Evolutionary conservation across 116 monocot species (phyloP).

Genomic region (Posidonia oceanica): DNA sequence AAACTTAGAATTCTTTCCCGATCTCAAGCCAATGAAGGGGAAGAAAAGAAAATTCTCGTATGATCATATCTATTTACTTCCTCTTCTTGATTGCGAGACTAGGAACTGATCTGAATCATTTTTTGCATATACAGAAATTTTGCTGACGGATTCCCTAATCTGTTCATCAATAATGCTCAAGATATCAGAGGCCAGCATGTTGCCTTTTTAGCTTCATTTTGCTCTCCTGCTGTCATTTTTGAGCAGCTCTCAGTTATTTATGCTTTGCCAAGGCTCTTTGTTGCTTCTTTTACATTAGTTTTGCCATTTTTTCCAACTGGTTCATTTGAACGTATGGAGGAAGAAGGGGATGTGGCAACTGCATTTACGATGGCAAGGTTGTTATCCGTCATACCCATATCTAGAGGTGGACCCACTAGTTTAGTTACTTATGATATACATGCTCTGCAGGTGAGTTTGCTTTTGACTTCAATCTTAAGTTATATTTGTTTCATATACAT

Average conservation of each 20-base stretch:
- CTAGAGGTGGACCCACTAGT: slow-evolving; percentile 87
- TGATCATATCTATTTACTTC: neutral
- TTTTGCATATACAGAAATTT: slow-evolving; percentile 42
- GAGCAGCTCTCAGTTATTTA: slow-evolving; percentile 88
- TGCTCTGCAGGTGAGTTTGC: slow-evolving; percentile 65
- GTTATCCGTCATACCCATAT: slow-evolving; percentile 80
- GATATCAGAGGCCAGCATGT: slow-evolving; percentile 94
- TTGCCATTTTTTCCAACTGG: slow-evolving; percentile 96
- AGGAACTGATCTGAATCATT: neutral
- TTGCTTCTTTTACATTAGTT: slow-evolving; percentile 86
- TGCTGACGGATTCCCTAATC: slow-evolving; percentile 90
- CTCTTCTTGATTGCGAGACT: neutral
- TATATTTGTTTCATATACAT: no score
- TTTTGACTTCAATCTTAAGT: neutral
- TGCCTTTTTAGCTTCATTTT: slow-evolving; percentile 93
- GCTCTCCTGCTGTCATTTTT: slow-evolving; percentile 81
- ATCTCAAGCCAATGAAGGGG: no score
- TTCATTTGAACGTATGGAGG: slow-evolving; percentile 92
- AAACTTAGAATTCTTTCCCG: no score
- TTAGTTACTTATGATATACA: slow-evolving; percentile 94
- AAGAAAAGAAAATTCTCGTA: neutral
- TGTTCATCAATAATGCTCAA: slow-evolving; percentile 82
- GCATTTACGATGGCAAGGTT: slow-evolving; percentile 90
- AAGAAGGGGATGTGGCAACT: slow-evolving; percentile 91
- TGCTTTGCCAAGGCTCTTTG: slow-evolving; percentile 84